Percentiles rank a stretch among this genome's conserved stretches.
Conservation (phyloP, 805 yeast species). For the Saitoella complicata region DNA sequence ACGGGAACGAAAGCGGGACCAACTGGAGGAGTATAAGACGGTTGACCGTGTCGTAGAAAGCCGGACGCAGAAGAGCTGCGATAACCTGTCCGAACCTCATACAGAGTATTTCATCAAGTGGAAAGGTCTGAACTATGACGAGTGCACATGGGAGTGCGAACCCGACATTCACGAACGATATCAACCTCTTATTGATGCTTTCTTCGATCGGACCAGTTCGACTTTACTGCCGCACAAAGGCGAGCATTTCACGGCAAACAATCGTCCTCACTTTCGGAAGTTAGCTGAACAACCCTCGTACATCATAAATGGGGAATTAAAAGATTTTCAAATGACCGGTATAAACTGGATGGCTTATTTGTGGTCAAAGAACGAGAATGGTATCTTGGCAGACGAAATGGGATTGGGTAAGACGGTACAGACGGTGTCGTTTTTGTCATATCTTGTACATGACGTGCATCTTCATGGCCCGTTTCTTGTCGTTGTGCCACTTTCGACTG, state of each 20-base stretch:
- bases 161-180: conserved; percentile 68
- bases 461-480: conserved; percentile 96
- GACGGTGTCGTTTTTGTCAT: conserved; percentile 82
- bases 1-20: conserved; percentile 68
- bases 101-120: conserved; percentile 81
- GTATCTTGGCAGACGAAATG: conserved; percentile 97
- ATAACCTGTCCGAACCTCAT: conserved; percentile 25
- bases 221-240: conserved; percentile 72
- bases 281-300: conserved; percentile 72
- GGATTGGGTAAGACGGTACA: conserved; percentile 97
- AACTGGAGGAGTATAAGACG: conserved; percentile 61
- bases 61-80: conserved; percentile 29
- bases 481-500: conserved; percentile 89
- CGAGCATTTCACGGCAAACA: conserved; percentile 48
- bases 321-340: conserved; percentile 97
- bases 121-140: conserved; percentile 86
- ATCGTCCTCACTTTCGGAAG: conserved; percentile 81
- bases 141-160: conserved; percentile 94
- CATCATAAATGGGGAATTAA: conserved; percentile 75
- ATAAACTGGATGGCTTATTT: conserved; percentile 98
- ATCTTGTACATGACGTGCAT: conserved; percentile 88
- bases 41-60: conserved; percentile 75
- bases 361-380: conserved; percentile 96
- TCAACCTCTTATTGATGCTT: conserved; percentile 68
- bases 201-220: conserved; percentile 64